Conservation (phyloP, 169 alveolate species). For the Cryptosporidium felis region DNA sequence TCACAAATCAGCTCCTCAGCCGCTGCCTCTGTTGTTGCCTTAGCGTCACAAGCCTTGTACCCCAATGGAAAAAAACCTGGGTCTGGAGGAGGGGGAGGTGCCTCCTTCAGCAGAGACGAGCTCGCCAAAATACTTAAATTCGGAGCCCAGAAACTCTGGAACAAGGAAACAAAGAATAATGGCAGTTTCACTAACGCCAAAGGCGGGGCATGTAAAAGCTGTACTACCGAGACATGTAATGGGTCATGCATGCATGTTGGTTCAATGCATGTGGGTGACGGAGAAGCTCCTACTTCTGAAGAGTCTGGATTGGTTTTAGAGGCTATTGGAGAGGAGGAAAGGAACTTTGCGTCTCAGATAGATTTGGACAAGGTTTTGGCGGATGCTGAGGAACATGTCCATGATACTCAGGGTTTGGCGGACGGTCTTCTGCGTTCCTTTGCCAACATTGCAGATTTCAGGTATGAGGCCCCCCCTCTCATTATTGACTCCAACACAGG, state of each 20-base stretch:
- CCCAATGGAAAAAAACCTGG: slow-evolving; percentile 50
- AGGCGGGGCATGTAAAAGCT: slow-evolving; percentile 1
- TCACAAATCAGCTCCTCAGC: slow-evolving; percentile 57
- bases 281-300: neutral
- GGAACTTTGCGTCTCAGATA: slow-evolving; percentile 78
- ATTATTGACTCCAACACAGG: slow-evolving; percentile 58
- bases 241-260: slow-evolving; percentile 3
- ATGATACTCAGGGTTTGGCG: slow-evolving; percentile 82
- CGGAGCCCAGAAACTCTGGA: slow-evolving; percentile 91
- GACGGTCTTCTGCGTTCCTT: slow-evolving; percentile 87
- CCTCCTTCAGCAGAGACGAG: slow-evolving; percentile 86
- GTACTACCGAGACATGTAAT: slow-evolving; percentile 54
- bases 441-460: slow-evolving; percentile 88
- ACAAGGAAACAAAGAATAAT: slow-evolving; percentile 70
- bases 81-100: slow-evolving; percentile 26
- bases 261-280: neutral
- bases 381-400: slow-evolving; percentile 87
- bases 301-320: neutral
- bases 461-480: slow-evolving; percentile 88
- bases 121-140: slow-evolving; percentile 87
- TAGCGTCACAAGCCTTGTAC: slow-evolving; percentile 51
- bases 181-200: slow-evolving; percentile 48
- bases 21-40: slow-evolving; percentile 33
- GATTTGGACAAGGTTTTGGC: slow-evolving; percentile 87
- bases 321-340: slow-evolving; percentile 13